Conservation (phyloP, 106 monocot genomes). For the Xerophyta viscosa region DNA sequence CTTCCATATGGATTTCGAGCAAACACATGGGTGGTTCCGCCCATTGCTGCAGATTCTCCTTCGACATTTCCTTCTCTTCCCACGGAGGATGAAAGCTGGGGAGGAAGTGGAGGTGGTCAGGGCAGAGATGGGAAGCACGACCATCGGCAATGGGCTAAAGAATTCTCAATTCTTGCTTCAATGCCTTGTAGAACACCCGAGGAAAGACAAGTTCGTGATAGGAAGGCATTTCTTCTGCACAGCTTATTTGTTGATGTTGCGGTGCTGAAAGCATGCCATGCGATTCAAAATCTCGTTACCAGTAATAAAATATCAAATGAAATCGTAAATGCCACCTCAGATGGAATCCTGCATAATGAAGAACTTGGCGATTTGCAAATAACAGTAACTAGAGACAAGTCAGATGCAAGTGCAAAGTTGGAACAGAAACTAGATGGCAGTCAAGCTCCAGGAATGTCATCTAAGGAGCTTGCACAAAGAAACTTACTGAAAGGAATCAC, state of each 20-base stretch:
- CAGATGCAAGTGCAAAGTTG: slow-evolving; percentile 49
- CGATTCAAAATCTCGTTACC: slow-evolving; percentile 35
- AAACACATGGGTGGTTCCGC: slow-evolving; percentile 97
- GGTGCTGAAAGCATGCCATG: slow-evolving; percentile 46
- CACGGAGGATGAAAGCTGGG: slow-evolving; percentile 79
- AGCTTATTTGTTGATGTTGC: slow-evolving; percentile 71
- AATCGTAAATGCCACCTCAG: slow-evolving; percentile 7
- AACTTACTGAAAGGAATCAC: slow-evolving; percentile 93
- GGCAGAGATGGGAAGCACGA: slow-evolving; percentile 65
- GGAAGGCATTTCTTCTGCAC: slow-evolving; percentile 87
- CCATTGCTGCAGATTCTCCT: slow-evolving; percentile 55
- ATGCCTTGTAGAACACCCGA: slow-evolving; percentile 87
- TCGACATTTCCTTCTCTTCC: slow-evolving; percentile 68
- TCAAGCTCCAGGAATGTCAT: slow-evolving; percentile 23
- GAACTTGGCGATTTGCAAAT: slow-evolving; percentile 57
- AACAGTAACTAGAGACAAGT: slow-evolving; percentile 27
- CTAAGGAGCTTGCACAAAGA: slow-evolving; percentile 42
- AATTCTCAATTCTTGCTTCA: slow-evolving; percentile 54
- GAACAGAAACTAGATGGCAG: slow-evolving; percentile 59
- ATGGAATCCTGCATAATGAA: slow-evolving; percentile 45
- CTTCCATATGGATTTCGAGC: slow-evolving; percentile 96
- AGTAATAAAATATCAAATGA: not conserved
- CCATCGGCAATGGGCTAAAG: slow-evolving; percentile 60
- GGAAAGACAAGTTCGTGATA: slow-evolving; percentile 65
- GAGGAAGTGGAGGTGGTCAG: slow-evolving; percentile 83